A percentile compares a stretch with the other conserved stretches of the same genome.
Conservation (phyloP, 2,329 filamentous ascomycete genomes). For the Ophiostoma tasmaniense region DNA sequence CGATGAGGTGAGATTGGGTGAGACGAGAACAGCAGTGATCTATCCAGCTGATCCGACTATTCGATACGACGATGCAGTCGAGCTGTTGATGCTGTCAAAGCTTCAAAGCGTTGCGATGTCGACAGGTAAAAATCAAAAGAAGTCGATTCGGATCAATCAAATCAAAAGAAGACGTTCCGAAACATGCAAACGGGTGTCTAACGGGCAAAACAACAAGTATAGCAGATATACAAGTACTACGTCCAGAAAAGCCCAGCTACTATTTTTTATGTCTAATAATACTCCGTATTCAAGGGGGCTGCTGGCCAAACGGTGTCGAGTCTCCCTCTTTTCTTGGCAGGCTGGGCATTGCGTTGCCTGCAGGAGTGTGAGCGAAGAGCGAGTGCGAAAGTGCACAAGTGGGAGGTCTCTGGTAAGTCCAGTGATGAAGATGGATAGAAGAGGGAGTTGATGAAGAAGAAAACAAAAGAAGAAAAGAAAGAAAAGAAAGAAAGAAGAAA, state of each 20-base stretch:
- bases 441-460: background rate
- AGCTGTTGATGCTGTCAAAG: background rate
- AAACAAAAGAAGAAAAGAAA: background rate
- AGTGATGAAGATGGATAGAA: background rate
- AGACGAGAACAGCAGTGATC: background rate
- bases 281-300: background rate
- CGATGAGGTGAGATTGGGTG: background rate
- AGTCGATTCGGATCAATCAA: background rate
- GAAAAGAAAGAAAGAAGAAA: background rate
- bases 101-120: background rate
- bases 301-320: background rate
- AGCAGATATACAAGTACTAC: background rate
- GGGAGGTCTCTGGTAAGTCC: background rate
- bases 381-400: background rate
- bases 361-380: background rate
- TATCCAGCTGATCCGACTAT: background rate
- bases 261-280: background rate
- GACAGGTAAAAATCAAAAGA: background rate
- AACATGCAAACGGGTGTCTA: background rate
- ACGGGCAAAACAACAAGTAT: background rate
- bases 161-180: background rate
- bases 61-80: background rate
- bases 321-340: constrained; percentile 2
- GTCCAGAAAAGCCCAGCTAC: background rate
- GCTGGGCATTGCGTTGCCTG: background rate